phyloP scores from a whole-genome alignment of 257 asterid species.

The Thymus mandschuricus region DNA sequence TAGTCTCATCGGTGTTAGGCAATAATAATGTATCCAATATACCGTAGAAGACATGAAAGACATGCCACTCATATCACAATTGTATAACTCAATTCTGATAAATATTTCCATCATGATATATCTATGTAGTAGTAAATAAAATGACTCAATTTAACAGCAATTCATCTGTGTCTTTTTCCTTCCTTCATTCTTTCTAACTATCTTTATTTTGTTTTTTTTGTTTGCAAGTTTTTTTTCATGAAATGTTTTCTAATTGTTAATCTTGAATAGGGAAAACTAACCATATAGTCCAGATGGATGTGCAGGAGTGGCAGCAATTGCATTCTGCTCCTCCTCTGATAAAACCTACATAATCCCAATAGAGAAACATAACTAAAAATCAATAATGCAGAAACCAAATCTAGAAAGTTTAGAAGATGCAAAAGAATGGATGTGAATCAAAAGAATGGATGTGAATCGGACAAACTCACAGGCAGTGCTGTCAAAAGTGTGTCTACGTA shows the following conservation, averaged over 20 bases:
- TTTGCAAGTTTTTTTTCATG: neutral
- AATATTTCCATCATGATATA: slow-evolving; percentile 10
- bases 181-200: neutral
- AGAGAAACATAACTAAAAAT: slow-evolving; percentile 24
- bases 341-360: slow-evolving; percentile 59
- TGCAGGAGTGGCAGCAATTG: slow-evolving; percentile 94
- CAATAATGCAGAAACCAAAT: slow-evolving; percentile 5
- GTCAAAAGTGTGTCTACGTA: slow-evolving; percentile 81
- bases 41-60: neutral
- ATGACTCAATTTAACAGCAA: neutral
- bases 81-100: slow-evolving; percentile 1
- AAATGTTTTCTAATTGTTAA: neutral
- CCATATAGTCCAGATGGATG: slow-evolving; percentile 93
- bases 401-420: slow-evolving; percentile 8
- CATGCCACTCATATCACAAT: slow-evolving; percentile 13
- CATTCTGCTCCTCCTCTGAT: slow-evolving; percentile 88
- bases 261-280: slow-evolving; percentile 41
- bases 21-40: neutral
- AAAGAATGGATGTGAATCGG: too few species aligned
- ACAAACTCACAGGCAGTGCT: slow-evolving; percentile 66
- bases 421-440: neutral
- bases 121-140: slow-evolving; percentile 1
- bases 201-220: neutral
- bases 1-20: neutral
- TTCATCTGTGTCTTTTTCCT: neutral